phyloP scores from a whole-genome alignment of 1,284 basidiomycete genomes.

The Malassezia restricta region DNA sequence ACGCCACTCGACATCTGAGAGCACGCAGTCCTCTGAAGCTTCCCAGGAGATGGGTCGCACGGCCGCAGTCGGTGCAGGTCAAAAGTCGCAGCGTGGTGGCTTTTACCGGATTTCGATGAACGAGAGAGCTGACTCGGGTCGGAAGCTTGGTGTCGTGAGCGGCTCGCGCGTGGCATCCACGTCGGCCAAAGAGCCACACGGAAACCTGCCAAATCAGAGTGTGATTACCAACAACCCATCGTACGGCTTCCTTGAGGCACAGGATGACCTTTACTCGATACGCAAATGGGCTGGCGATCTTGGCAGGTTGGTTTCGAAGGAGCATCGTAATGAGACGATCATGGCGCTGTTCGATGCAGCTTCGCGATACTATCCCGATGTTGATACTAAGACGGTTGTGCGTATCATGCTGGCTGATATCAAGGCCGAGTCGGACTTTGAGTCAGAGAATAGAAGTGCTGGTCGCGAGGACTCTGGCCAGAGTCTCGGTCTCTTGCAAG shows the following conservation, averaged over 20 bases:
- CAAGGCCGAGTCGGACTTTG: slow-evolving; percentile 40
- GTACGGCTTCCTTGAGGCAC: slow-evolving; percentile 29
- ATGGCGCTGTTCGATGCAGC: slow-evolving; percentile 36
- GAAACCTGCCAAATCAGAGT: slow-evolving; percentile 15
- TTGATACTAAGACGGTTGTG: slow-evolving; percentile 25
- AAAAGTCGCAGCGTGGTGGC: neutral
- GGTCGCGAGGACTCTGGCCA: slow-evolving; percentile 34
- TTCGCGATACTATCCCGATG: slow-evolving; percentile 39
- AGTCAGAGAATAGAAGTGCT: slow-evolving; percentile 16
- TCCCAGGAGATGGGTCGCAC: neutral
- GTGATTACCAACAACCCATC: slow-evolving; percentile 24
- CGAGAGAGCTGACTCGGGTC: neutral
- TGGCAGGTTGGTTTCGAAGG: slow-evolving; percentile 18
- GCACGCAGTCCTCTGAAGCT: too few relatives aligned
- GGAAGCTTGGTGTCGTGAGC: neutral
- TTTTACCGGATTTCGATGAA: slow-evolving; percentile 8
- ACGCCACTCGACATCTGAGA: too few relatives aligned
- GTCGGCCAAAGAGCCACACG: slow-evolving; percentile 7
- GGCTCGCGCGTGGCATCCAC: slow-evolving; percentile 1
- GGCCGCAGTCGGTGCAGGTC: neutral
- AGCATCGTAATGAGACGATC: slow-evolving; percentile 31
- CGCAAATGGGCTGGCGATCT: slow-evolving; percentile 36
- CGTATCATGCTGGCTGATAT: slow-evolving; percentile 40
- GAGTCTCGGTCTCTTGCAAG: slow-evolving; percentile 36
- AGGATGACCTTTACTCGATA: slow-evolving; percentile 32